phyloP scores from a whole-genome alignment of 306 rosid species.

The Begonia fuchsioides region DNA sequence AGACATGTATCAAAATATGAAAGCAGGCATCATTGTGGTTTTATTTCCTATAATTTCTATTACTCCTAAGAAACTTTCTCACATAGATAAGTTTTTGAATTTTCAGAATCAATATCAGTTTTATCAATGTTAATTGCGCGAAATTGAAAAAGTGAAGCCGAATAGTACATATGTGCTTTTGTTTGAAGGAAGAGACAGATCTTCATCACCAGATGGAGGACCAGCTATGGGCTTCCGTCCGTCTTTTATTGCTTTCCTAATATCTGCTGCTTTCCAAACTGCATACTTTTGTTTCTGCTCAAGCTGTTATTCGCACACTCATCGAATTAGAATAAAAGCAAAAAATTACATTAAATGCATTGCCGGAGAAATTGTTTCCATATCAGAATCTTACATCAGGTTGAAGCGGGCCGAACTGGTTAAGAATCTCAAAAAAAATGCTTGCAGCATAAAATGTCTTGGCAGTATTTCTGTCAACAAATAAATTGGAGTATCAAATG shows the following conservation, averaged over 20 bases:
- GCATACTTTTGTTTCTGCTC: conserved; percentile 99
- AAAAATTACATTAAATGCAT: too few species aligned
- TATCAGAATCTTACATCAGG: conserved; percentile 67
- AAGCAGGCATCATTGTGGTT: too few species aligned
- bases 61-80: too few species aligned
- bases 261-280: conserved; percentile 98
- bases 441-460: conserved; percentile 98
- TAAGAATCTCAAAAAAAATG: conserved; percentile 86
- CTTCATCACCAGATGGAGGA: conserved; percentile 69
- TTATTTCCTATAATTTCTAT: too few species aligned
- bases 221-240: conserved; percentile 84
- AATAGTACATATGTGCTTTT: conserved; percentile 38
- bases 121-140: background rate
- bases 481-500: too few species aligned
- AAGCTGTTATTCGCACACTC: conserved; percentile 28
- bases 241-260: conserved; percentile 94
- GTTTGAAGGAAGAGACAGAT: conserved; percentile 39
- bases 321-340: too few species aligned
- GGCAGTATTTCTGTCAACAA: conserved; percentile 49
- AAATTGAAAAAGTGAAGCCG: conserved; percentile 5
- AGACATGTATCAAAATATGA: too few species aligned
- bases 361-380: background rate
- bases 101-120: too few species aligned
- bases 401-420: conserved; percentile 72
- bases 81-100: too few species aligned